phyloP scores from a whole-genome alignment of 768 basidiomycete species.

The Candolleomyces eurysporus region DNA sequence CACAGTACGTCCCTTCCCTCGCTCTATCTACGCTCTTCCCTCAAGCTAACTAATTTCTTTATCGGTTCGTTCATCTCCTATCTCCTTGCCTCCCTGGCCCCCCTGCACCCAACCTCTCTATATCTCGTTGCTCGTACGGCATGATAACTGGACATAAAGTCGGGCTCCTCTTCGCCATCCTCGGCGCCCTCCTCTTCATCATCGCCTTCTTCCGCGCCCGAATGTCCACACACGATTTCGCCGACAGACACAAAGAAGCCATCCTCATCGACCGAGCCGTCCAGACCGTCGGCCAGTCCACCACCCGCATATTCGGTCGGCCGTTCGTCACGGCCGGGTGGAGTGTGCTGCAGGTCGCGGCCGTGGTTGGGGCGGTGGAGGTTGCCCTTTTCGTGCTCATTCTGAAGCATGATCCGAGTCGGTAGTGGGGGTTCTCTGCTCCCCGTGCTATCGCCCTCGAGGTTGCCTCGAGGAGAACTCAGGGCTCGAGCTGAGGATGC shows the following conservation, averaged over 20 bases:
- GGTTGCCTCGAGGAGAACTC: no score
- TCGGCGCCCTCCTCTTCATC: conserved; percentile 60
- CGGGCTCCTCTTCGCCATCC: conserved; percentile 62
- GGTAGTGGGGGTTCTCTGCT: not conserved
- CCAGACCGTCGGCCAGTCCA: conserved; percentile 59
- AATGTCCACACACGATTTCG: conserved; percentile 74
- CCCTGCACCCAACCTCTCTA: not conserved
- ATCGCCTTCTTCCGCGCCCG: conserved; percentile 59
- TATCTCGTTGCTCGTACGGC: no score
- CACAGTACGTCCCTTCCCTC: conserved; percentile 49
- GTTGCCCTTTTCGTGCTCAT: conserved; percentile 65
- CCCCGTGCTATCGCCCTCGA: no score
- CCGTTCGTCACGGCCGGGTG: conserved; percentile 83
- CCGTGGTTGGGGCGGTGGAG: conserved; percentile 62
- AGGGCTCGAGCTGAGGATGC: no score
- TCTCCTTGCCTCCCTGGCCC: not conserved
- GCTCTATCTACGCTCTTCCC: not conserved
- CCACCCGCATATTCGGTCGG: conserved; percentile 64
- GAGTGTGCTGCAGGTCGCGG: conserved; percentile 59
- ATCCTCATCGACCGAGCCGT: conserved; percentile 35
- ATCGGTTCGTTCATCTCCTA: no score
- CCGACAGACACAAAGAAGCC: conserved; percentile 50
- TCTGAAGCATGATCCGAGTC: conserved; percentile 25
- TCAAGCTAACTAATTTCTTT: not conserved
- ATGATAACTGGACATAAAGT: conserved; percentile 24